Evolutionary conservation across 306 rosid species (phyloP).

Genomic region (Corylus avellana): DNA sequence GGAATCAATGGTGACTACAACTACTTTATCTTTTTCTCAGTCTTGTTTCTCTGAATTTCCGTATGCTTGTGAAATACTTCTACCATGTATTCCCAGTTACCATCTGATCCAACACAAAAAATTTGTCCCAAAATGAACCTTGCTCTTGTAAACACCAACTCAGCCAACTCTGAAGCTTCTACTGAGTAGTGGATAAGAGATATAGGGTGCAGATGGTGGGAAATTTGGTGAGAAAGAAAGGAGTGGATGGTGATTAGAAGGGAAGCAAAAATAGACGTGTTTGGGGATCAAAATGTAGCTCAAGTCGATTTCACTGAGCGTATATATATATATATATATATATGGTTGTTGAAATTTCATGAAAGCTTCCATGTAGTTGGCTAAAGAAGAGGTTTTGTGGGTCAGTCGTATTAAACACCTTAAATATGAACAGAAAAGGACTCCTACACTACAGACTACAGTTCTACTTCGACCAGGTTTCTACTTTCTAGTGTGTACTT

Average conservation of each 20-base stretch:
- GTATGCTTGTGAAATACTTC: neutral
- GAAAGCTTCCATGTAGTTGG: no score
- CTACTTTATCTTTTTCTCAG: no score
- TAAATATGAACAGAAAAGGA: no score
- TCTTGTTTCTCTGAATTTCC: no score
- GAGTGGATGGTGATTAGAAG: neutral
- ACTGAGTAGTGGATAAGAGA: neutral
- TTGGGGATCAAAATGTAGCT: neutral
- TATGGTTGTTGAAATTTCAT: no score
- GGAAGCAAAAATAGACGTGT: neutral
- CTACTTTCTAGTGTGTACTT: no score
- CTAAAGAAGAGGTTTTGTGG: no score
- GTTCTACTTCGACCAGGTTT: no score
- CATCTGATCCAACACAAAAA: neutral
- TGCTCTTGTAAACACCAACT: neutral
- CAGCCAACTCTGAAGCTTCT: neutral
- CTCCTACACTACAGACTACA: no score
- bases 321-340: no score
- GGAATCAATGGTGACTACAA: no score
- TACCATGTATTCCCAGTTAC: neutral
- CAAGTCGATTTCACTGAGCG: neutral
- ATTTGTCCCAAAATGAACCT: neutral
- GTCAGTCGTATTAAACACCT: no score
- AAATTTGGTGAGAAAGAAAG: neutral
- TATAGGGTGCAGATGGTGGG: neutral